Evolutionary conservation across 2,329 filamentous ascomycete genomes (phyloP).

Genomic region (Calonectria pseudoreteaudii): DNA sequence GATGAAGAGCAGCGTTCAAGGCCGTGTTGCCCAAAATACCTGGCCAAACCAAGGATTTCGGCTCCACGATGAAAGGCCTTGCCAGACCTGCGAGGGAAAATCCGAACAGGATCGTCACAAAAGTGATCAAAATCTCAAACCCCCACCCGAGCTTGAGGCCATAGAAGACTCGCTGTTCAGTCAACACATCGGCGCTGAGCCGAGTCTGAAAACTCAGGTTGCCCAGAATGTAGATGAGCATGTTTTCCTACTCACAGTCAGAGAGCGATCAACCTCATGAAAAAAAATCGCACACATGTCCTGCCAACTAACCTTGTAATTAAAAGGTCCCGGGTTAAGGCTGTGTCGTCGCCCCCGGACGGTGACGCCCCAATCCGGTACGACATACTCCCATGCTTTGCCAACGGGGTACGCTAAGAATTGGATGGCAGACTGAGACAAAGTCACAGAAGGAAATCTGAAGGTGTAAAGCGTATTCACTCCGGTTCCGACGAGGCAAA

Average conservation of each 20-base stretch:
- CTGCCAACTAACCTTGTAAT: slow-evolving; percentile 42
- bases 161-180: slow-evolving; percentile 43
- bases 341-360: slow-evolving; percentile 41
- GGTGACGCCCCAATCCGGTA: slow-evolving; percentile 47
- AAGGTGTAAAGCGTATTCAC: slow-evolving; percentile 57
- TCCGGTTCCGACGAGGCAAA: slow-evolving; percentile 51
- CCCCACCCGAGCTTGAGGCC: slow-evolving; percentile 55
- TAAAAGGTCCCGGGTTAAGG: slow-evolving; percentile 55
- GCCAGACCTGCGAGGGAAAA: slow-evolving; percentile 62
- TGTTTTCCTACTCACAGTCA: slow-evolving; percentile 56
- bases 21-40: slow-evolving; percentile 62
- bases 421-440: slow-evolving; percentile 52
- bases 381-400: slow-evolving; percentile 48
- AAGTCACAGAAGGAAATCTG: slow-evolving; percentile 47
- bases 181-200: slow-evolving; percentile 50
- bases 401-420: slow-evolving; percentile 58
- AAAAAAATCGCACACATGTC: background rate
- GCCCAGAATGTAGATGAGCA: slow-evolving; percentile 66
- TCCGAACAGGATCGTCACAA: slow-evolving; percentile 64
- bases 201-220: slow-evolving; percentile 61
- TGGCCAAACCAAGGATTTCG: slow-evolving; percentile 64
- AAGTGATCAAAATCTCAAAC: slow-evolving; percentile 61
- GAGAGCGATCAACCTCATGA: background rate
- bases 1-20: slow-evolving; percentile 56
- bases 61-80: slow-evolving; percentile 58